phyloP scores from a whole-genome alignment of 2,329 filamentous ascomycete genomes.

The Xylaria sp. region DNA sequence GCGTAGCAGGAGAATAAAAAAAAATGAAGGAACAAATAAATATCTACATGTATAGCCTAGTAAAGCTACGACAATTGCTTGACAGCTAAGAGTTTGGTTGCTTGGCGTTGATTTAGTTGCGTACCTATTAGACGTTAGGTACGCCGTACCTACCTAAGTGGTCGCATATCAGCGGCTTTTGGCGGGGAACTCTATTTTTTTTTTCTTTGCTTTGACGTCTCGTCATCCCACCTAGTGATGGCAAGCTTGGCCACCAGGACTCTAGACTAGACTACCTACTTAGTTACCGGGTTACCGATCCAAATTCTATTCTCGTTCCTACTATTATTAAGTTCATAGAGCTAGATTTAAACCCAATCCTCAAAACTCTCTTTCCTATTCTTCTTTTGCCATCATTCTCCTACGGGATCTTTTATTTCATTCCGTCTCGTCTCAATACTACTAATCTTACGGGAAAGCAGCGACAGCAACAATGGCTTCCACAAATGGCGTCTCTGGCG shows the following conservation, averaged over 20 bases:
- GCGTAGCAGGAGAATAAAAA: no score
- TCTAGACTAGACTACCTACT: background rate
- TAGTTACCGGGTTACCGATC: no score
- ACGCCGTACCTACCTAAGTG: background rate
- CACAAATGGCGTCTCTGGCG: slow-evolving; percentile 31
- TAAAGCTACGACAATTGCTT: no score
- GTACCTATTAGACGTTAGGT: background rate
- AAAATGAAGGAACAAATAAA: no score
- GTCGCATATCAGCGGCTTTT: slow-evolving; percentile 37
- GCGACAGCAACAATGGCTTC: slow-evolving; percentile 28
- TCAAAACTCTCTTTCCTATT: background rate
- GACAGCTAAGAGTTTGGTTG: no score
- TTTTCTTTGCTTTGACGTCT: background rate
- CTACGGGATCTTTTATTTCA: background rate
- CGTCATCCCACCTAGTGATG: slow-evolving; percentile 22
- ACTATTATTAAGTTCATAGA: background rate
- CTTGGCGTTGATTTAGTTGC: background rate
- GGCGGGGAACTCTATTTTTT: slow-evolving; percentile 29
- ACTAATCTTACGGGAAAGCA: slow-evolving; percentile 7
- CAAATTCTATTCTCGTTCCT: no score
- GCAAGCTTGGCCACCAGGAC: slow-evolving; percentile 7
- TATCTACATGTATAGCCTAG: no score
- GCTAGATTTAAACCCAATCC: background rate
- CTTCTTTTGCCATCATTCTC: background rate
- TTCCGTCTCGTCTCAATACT: background rate